Base-by-base conservation (phyloP, 164 flowering plant genomes). In the Liriodendron chinense region DNA sequence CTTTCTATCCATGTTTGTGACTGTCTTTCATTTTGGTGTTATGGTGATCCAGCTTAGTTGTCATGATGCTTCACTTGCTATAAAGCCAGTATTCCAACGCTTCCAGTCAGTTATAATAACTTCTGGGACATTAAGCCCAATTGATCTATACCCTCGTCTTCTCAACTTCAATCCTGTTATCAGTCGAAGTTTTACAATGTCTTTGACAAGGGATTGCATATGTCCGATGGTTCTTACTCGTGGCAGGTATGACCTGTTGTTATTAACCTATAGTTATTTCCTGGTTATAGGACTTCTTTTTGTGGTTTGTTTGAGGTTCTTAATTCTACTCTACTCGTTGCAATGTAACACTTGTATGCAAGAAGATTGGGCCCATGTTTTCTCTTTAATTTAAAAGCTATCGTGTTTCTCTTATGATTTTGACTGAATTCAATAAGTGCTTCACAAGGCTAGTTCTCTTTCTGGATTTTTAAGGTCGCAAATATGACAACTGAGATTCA, bases 191-290 rank as follows among this genome's bases (percentile, higher is more conserved):
- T 96, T 94, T 85, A 87, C 88, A 47, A 96, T 93, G 99, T 96
- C 98, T 78, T 80, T 96, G 83, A 94, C 98, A 73, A 87, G 99
- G 85, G 98, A 96, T 78, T 96, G 99, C 87, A 94, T 96, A 78
- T 96, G 99, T 79, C 99, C 99, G 21, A 96, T 96, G 99, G 97
- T 96, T 84, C 94, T 96, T 59, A 89, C 98, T 70, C 97, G 98
- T 73, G 99, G 99, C 80, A 96, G 99, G 99, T 96, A 85, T 71
- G 62, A 53, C 18, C 16, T 12, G 8, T 20, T 80, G 34, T 12
- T 50, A 53, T 2, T 21, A 9, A 70, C 61, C 14, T 67, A 1
- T 64, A 34, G 26, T 53, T 49, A 1, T 21, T 63, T 47, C 53
- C n/a, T 76, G 48, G 26, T 74, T 65, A 28, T 16, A 50, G 23